Evolutionary conservation across 495 filamentous ascomycete species (phyloP).

Genomic region (Aspergillus hancockii): DNA sequence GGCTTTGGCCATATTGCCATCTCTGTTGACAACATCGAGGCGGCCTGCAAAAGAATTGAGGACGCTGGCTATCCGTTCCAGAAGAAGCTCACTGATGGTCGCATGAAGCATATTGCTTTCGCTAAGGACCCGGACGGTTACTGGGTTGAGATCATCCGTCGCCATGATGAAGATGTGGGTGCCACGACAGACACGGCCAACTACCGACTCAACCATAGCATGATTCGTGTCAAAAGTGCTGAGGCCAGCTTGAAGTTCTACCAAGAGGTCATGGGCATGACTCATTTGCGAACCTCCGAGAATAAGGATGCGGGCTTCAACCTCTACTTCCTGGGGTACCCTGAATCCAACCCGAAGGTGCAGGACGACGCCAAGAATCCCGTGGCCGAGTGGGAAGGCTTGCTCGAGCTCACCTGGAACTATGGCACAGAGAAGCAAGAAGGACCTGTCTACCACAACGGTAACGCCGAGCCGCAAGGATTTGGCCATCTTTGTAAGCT

Average conservation of each 20-base stretch:
- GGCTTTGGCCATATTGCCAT: constrained; percentile 92
- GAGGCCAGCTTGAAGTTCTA: constrained; percentile 88
- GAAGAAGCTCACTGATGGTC: constrained; percentile 87
- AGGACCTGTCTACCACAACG: constrained; percentile 84
- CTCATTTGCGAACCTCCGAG: constrained; percentile 70
- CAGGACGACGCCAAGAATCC: constrained; percentile 55
- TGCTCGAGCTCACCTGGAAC: constrained; percentile 94
- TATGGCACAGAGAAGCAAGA: constrained; percentile 93
- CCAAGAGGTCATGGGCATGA: constrained; percentile 87
- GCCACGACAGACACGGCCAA: constrained; percentile 51
- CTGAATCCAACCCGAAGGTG: constrained; percentile 43
- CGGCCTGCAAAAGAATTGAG: constrained; percentile 83
- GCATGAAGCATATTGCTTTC: constrained; percentile 89
- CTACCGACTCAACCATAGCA: constrained; percentile 69
- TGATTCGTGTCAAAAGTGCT: constrained; percentile 91
- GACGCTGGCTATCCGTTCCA: constrained; percentile 90
- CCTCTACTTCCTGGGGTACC: constrained; percentile 90
- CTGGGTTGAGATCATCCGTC: constrained; percentile 75
- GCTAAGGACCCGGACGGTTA: constrained; percentile 92
- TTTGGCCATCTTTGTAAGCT: constrained; percentile 86
- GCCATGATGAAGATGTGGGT: constrained; percentile 52
- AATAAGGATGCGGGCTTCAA: constrained; percentile 74
- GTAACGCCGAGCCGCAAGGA: constrained; percentile 87
- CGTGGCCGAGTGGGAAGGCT: constrained; percentile 70
- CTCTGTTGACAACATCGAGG: constrained; percentile 86